Conservation (phyloP, 1,284 basidiomycete genomes). For the Cronartium quercuum region DNA sequence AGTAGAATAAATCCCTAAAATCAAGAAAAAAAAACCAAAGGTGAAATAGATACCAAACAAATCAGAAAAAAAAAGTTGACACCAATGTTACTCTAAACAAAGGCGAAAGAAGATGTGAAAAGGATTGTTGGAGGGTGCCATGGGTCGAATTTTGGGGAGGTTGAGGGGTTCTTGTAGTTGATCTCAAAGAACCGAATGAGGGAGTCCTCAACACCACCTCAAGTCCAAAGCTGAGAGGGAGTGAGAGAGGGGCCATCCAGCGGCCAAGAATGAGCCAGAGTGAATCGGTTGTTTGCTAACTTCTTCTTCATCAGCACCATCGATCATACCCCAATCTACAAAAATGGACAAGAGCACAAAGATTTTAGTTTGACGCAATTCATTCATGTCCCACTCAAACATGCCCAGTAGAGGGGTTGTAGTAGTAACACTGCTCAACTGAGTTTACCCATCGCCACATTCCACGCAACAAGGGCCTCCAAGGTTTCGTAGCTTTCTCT, state of each 20-base stretch:
- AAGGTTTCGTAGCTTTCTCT: constrained; percentile 10
- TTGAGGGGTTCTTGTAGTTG: too few relatives aligned
- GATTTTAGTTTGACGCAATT: not conserved
- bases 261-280: not conserved
- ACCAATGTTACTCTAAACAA: too few relatives aligned
- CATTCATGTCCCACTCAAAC: not conserved
- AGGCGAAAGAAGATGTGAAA: too few relatives aligned
- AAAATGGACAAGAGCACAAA: too few relatives aligned
- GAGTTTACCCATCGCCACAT: constrained; percentile 31
- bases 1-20: too few relatives aligned
- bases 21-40: too few relatives aligned
- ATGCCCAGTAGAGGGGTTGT: not conserved
- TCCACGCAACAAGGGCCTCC: constrained; percentile 31
- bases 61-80: too few relatives aligned
- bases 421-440: constrained; percentile 16
- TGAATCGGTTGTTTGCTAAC: not conserved
- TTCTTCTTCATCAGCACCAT: not conserved
- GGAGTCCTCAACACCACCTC: constrained; percentile 31
- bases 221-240: constrained; percentile 26
- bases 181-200: too few relatives aligned
- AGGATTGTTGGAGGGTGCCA: too few relatives aligned
- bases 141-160: too few relatives aligned
- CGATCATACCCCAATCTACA: constrained; percentile 6
- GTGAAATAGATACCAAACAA: too few relatives aligned
- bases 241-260: constrained; percentile 24